phyloP scores from a whole-genome alignment of 345 rosid species.

The Cardamine occulta region DNA sequence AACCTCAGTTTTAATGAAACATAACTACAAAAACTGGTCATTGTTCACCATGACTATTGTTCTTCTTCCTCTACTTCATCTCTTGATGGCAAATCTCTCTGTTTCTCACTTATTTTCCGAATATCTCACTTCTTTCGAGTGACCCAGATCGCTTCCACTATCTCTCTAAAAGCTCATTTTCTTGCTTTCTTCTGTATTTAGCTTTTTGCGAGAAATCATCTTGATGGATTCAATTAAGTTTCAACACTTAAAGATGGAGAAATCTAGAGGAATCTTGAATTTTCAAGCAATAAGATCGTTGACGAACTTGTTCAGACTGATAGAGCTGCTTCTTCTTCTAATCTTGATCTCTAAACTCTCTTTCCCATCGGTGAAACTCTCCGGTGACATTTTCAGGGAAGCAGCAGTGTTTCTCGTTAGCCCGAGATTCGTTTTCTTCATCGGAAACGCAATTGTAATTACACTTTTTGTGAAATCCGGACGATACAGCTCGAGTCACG shows the following conservation, averaged over 20 bases:
- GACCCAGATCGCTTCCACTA: constrained; percentile 21
- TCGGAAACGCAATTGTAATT: constrained; percentile 79
- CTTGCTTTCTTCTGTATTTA: not conserved
- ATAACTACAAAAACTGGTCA: constrained; percentile 32
- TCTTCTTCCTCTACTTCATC: constrained; percentile 39
- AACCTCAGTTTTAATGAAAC: constrained; percentile 35
- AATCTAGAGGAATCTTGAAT: constrained; percentile 56
- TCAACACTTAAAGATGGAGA: constrained; percentile 56
- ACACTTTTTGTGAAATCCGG: constrained; percentile 74
- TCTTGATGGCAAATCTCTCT: constrained; percentile 39
- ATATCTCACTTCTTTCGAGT: constrained; percentile 45
- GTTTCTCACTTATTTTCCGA: constrained; percentile 31
- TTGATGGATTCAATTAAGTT: constrained; percentile 65
- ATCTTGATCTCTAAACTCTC: constrained; percentile 65
- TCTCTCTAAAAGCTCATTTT: not conserved
- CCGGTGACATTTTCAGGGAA: constrained; percentile 61
- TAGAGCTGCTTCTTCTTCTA: constrained; percentile 60
- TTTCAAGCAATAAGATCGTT: constrained; percentile 51
- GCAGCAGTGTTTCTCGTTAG: constrained; percentile 54
- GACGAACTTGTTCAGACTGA: constrained; percentile 57
- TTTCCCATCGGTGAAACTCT: constrained; percentile 57
- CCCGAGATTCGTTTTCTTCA: constrained; percentile 73
- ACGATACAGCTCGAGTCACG: constrained; percentile 50
- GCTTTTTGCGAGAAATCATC: not conserved
- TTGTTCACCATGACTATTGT: constrained; percentile 37